A percentile compares a stretch with the other conserved stretches of the same genome.
These are phyloP conservation scores for Suhomyces emberorum DNA, from an alignment of 805 yeast species.

Conservation along the genomic window DNA sequence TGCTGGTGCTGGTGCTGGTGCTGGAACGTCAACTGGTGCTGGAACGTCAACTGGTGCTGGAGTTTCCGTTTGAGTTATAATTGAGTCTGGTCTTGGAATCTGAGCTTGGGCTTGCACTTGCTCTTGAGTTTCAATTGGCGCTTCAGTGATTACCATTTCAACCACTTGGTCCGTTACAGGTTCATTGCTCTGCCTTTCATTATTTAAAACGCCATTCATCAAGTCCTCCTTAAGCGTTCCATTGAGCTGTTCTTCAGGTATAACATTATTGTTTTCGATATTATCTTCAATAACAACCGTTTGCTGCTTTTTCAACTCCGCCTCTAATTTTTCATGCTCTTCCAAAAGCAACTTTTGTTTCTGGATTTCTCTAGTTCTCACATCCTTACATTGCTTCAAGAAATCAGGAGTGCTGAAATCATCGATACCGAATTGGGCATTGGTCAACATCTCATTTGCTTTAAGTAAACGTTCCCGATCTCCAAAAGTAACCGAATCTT, in stretches of 20 bases:
- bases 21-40: not conserved
- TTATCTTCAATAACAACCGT: not conserved
- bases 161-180: not conserved
- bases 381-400: slow-evolving; percentile 68
- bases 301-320: slow-evolving; percentile 15
- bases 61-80: no score
- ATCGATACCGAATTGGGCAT: slow-evolving; percentile 93
- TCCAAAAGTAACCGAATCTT: slow-evolving; percentile 67
- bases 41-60: not conserved
- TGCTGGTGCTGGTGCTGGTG: not conserved
- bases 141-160: not conserved
- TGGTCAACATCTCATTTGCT: slow-evolving; percentile 94
- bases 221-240: no score
- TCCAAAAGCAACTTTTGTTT: slow-evolving; percentile 46
- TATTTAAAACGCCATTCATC: no score
- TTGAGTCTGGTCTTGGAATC: no score
- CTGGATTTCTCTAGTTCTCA: slow-evolving; percentile 61
- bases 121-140: not conserved
- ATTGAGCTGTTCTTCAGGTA: not conserved
- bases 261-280: not conserved
- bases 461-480: slow-evolving; percentile 79
- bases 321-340: slow-evolving; percentile 29
- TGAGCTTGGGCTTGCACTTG: no score
- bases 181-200: not conserved
- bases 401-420: slow-evolving; percentile 77